Evolutionary conservation across 106 monocot species (phyloP).

Genomic region (Acorus calamus): DNA sequence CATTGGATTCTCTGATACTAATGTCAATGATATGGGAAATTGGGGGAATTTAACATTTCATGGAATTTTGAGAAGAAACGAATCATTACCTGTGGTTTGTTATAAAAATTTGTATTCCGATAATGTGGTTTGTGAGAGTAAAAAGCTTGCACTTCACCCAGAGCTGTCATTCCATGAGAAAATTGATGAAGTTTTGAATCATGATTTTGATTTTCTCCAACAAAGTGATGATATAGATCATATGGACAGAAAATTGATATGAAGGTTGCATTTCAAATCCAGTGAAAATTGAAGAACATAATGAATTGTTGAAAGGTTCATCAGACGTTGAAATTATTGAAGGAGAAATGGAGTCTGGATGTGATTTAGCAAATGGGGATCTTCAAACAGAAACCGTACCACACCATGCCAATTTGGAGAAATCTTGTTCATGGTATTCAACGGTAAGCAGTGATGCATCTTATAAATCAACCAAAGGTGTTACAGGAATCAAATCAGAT

Average conservation of each 20-base stretch:
- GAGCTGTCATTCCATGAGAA: background rate
- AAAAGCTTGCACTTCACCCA: slow-evolving; percentile 41
- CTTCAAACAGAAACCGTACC: background rate
- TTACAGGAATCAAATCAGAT: background rate
- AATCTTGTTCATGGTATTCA: background rate
- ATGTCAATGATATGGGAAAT: slow-evolving; percentile 9
- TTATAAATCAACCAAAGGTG: background rate
- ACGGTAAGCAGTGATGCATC: background rate
- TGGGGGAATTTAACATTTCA: background rate
- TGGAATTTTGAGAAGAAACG: background rate
- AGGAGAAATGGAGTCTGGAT: background rate
- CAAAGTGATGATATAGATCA: no score
- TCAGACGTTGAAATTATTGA: background rate
- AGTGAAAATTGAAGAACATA: no score
- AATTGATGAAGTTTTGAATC: no score
- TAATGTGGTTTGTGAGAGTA: slow-evolving; percentile 16
- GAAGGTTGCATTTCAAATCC: no score
- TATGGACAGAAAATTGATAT: no score
- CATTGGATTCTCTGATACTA: slow-evolving; percentile 8
- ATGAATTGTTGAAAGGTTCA: no score
- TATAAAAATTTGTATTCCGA: slow-evolving; percentile 7
- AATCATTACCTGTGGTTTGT: background rate
- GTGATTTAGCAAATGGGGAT: no score
- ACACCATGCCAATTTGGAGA: background rate
- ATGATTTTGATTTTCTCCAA: no score